A percentile compares a stretch with the other conserved stretches of the same genome.
phyloP scores from a whole-genome alignment of 805 yeast genomes.

The Wickerhamia fluorescens region DNA sequence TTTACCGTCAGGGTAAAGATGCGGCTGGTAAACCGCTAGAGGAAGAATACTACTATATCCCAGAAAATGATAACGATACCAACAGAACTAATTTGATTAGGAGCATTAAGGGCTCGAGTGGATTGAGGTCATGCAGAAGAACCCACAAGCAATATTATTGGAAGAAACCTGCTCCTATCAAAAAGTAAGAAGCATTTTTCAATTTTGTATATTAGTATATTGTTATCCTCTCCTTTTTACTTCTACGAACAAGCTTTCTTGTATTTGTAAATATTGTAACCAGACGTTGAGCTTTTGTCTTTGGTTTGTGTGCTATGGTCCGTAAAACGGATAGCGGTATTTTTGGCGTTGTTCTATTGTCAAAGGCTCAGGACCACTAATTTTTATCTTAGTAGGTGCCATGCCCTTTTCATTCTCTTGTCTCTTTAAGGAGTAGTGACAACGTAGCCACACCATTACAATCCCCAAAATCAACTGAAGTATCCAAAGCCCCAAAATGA shows the following conservation, averaged over 20 bases:
- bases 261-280: too few relatives aligned
- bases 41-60: constrained; percentile 86
- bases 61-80: constrained; percentile 71
- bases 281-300: not conserved
- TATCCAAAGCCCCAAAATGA: constrained; percentile 7
- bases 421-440: not conserved
- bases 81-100: constrained; percentile 66
- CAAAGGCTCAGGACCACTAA: constrained; percentile 23
- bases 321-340: constrained; percentile 21
- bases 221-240: too few relatives aligned
- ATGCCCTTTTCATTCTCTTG: not conserved
- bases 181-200: constrained; percentile 15
- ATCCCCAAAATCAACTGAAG: constrained; percentile 6
- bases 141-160: constrained; percentile 86
- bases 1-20: constrained; percentile 85
- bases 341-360: constrained; percentile 14
- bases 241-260: too few relatives aligned
- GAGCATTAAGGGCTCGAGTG: constrained; percentile 73
- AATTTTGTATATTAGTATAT: constrained; percentile 8
- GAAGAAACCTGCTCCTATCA: constrained; percentile 51
- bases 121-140: constrained; percentile 81
- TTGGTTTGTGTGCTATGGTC: constrained; percentile 7
- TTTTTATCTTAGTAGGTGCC: too few relatives aligned
- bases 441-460: constrained; percentile 1
- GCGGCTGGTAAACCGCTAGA: constrained; percentile 94